Evolutionary conservation across 306 rosid species (phyloP).

Genomic region (Echinosophora koreensis): DNA sequence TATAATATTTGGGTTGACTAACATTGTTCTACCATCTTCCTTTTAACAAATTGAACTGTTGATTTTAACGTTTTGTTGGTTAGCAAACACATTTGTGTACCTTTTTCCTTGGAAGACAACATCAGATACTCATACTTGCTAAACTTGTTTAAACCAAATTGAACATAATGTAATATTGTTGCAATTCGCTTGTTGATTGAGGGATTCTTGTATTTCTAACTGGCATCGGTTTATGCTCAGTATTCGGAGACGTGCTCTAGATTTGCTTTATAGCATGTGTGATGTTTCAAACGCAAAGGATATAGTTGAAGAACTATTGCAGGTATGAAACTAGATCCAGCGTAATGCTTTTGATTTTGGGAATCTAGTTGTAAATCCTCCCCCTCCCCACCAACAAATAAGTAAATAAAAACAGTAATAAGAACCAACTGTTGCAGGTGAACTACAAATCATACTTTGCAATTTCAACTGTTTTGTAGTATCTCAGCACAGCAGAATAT

Average conservation of each 20-base stretch:
- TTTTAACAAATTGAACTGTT: not conserved
- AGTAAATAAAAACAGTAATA: not conserved
- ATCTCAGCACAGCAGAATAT: constrained; percentile 81
- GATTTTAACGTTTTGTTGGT: not conserved
- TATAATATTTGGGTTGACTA: constrained; percentile 24
- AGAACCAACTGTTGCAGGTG: not conserved
- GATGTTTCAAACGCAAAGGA: constrained; percentile 88
- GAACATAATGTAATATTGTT: not conserved
- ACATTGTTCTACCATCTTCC: not conserved
- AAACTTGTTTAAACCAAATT: constrained; percentile 1
- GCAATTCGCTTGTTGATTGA: not conserved
- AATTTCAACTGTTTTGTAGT: constrained; percentile 54
- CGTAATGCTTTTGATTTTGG: not conserved
- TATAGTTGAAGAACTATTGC: constrained; percentile 81
- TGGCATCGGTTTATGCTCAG: constrained; percentile 52
- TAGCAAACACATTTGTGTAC: not conserved
- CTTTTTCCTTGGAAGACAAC: constrained; percentile 22
- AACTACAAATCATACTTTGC: constrained; percentile 20
- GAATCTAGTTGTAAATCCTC: not conserved
- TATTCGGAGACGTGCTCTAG: constrained; percentile 81
- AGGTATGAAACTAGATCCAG: constrained; percentile 54
- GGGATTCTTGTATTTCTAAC: constrained; percentile 30
- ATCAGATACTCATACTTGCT: not conserved
- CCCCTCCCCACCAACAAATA: not conserved
- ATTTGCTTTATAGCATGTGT: constrained; percentile 84